Evolutionary conservation across 768 basidiomycete genomes (phyloP).

Genomic region (Termitomyces sp.): DNA sequence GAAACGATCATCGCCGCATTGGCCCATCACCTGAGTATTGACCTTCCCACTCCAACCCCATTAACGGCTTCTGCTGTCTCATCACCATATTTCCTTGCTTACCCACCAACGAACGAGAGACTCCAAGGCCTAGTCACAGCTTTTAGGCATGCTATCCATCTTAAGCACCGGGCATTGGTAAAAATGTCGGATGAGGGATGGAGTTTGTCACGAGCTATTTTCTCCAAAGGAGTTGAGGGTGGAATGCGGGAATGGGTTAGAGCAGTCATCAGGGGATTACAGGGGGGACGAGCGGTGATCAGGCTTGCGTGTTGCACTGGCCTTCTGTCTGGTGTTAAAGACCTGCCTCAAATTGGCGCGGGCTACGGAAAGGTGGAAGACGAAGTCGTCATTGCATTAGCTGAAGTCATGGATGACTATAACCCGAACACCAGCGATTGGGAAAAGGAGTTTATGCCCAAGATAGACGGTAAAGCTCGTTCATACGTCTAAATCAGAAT

Average conservation of each 20-base stretch:
- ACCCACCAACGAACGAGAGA: constrained; percentile 38
- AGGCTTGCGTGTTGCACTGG: constrained; percentile 61
- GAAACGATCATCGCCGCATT: constrained; percentile 48
- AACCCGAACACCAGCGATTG: constrained; percentile 35
- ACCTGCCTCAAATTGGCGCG: constrained; percentile 28
- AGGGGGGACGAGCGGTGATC: constrained; percentile 60
- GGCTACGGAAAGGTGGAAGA: constrained; percentile 47
- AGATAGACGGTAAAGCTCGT: constrained; percentile 33
- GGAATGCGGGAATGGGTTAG: constrained; percentile 45
- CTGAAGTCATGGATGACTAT: constrained; percentile 68
- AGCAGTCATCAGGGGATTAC: constrained; percentile 49
- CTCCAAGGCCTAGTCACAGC: constrained; percentile 46
- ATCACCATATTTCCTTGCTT: constrained; percentile 44
- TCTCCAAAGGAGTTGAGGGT: constrained; percentile 32
- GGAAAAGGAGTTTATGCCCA: constrained; percentile 66
- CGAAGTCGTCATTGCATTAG: constrained; percentile 62
- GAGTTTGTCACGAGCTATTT: constrained; percentile 24
- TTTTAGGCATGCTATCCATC: constrained; percentile 55
- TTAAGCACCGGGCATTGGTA: constrained; percentile 38
- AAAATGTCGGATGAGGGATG: constrained; percentile 27
- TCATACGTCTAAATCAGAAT: not conserved
- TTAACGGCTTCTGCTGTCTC: constrained; percentile 52
- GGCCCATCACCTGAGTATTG: constrained; percentile 50
- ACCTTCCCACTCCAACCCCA: constrained; percentile 47
- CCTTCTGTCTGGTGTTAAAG: constrained; percentile 58